These are phyloP conservation scores for Quercus parvula DNA, from an alignment of 306 rosid species.

Conservation along the genomic window DNA sequence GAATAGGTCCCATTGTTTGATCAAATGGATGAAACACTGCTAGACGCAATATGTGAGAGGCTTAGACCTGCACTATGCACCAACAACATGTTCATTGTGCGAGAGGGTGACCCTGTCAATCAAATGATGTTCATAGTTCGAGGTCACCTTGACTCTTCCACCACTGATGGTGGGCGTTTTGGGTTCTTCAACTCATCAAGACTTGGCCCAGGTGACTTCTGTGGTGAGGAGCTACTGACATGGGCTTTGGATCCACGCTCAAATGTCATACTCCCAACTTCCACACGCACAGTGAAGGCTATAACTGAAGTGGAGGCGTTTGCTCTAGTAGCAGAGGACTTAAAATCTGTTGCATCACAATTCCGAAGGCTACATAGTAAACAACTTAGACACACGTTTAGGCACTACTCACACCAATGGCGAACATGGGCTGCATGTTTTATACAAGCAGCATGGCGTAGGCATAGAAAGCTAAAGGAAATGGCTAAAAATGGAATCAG, in stretches of 20 bases:
- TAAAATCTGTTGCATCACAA: conserved; percentile 89
- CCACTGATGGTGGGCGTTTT: conserved; percentile 84
- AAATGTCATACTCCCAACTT: conserved; percentile 69
- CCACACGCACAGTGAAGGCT: conserved; percentile 81
- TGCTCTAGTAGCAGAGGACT: conserved; percentile 82
- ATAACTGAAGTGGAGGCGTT: conserved; percentile 93
- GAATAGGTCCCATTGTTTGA: conserved; percentile 76
- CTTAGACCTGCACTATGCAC: conserved; percentile 85
- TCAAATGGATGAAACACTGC: conserved; percentile 95
- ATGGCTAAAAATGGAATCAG: conserved; percentile 45
- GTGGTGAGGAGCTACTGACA: conserved; percentile 88
- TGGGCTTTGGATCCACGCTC: conserved; percentile 92
- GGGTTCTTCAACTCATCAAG: conserved; percentile 88
- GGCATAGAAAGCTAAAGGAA: conserved; percentile 54
- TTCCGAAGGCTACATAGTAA: conserved; percentile 77
- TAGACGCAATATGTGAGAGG: conserved; percentile 91
- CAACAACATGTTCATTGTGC: conserved; percentile 65
- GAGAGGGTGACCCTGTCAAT: conserved; percentile 92
- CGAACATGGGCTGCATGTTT: conserved; percentile 88
- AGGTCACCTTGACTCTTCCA: conserved; percentile 89
- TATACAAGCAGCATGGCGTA: conserved; percentile 87
- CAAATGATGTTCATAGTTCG: conserved; percentile 92
- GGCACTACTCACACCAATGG: conserved; percentile 92
- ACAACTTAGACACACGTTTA: conserved; percentile 75
- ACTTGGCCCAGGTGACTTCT: conserved; percentile 82